phyloP scores from a whole-genome alignment of 345 rosid genomes.

The Raphanus raphanistrum region DNA sequence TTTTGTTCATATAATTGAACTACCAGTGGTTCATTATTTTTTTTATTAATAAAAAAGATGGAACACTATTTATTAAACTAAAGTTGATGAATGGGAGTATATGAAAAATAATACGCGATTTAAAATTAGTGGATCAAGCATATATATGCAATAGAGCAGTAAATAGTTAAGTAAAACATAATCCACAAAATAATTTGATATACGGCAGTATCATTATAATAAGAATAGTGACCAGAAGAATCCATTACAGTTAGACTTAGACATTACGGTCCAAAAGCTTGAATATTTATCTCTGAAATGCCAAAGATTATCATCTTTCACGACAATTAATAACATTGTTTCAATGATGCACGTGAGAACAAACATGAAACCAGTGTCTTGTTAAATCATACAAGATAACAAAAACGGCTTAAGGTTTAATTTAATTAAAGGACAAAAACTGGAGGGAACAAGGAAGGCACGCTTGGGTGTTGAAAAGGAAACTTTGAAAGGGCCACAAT shows the following conservation, averaged over 20 bases:
- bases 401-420: neutral
- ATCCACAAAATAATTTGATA: neutral
- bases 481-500: slow-evolving; percentile 28
- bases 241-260: neutral
- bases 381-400: slow-evolving; percentile 22
- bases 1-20: no score
- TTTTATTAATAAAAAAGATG: no score
- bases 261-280: neutral
- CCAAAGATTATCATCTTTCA: neutral
- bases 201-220: neutral
- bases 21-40: no score
- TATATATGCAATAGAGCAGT: slow-evolving; percentile 2
- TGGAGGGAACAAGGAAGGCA: slow-evolving; percentile 23
- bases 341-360: neutral
- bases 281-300: neutral
- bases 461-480: slow-evolving; percentile 21
- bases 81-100: no score
- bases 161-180: neutral
- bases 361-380: slow-evolving; percentile 17
- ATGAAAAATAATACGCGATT: no score
- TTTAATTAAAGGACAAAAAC: slow-evolving; percentile 18
- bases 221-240: neutral
- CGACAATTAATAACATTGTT: slow-evolving; percentile 13
- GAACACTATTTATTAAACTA: no score
- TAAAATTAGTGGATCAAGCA: no score